A percentile compares a stretch with the other conserved stretches of the same genome.
These are phyloP conservation scores for Terfezia claveryi DNA, from an alignment of 495 filamentous ascomycete species.

Conservation along the genomic window DNA sequence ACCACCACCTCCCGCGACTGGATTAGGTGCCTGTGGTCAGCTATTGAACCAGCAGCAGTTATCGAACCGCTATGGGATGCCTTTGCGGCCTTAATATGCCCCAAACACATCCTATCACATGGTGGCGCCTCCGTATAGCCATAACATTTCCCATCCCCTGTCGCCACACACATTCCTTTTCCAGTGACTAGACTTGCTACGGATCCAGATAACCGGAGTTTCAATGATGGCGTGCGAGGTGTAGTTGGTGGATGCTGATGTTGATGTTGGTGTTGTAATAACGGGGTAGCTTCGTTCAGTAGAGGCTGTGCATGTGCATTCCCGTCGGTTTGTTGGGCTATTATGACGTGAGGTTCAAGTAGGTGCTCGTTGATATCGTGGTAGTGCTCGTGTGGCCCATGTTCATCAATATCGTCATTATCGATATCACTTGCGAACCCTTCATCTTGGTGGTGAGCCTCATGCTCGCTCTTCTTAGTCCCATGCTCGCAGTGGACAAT, in stretches of 20 bases:
- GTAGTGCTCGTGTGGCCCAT: background rate
- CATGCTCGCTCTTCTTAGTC: slow-evolving; percentile 15
- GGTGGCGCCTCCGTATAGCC: slow-evolving; percentile 12
- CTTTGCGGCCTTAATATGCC: background rate
- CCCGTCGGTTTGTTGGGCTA: too few species aligned
- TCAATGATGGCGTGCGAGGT: slow-evolving; percentile 4
- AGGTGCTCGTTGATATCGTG: too few species aligned
- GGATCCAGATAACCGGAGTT: slow-evolving; percentile 4
- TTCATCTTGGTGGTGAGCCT: slow-evolving; percentile 6
- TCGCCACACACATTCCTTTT: slow-evolving; percentile 5
- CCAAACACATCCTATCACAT: background rate
- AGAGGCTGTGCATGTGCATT: too few species aligned
- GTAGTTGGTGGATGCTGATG: background rate
- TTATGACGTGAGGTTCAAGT: too few species aligned
- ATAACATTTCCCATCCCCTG: slow-evolving; percentile 14
- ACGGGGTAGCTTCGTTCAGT: too few species aligned
- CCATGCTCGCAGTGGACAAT: slow-evolving; percentile 71
- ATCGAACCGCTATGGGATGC: too few species aligned
- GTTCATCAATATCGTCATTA: slow-evolving; percentile 5
- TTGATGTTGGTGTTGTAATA: too few species aligned
- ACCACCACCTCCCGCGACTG: too few species aligned
- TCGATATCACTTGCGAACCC: background rate
- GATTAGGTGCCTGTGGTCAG: too few species aligned
- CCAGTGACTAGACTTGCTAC: slow-evolving; percentile 6
- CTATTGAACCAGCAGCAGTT: too few species aligned